A percentile compares a stretch with the other conserved stretches of the same genome.
Evolutionary conservation across 1,139 yeast species (phyloP).

Genomic region (Sugiyamaella sp.): DNA sequence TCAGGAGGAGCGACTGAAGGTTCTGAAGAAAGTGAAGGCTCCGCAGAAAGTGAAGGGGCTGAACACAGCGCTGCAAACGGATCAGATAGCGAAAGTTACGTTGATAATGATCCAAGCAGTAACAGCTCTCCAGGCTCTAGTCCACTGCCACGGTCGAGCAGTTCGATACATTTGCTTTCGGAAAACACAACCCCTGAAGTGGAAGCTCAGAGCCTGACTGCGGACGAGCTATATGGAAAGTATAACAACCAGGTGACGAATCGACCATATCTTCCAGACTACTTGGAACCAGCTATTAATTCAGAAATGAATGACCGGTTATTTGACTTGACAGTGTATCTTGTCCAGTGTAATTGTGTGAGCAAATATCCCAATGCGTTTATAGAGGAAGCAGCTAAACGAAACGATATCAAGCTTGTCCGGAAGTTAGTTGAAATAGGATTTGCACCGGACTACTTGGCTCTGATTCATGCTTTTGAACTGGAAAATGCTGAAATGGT

Average conservation of each 20-base stretch:
- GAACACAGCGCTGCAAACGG: too few species aligned
- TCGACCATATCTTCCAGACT: conserved; percentile 7
- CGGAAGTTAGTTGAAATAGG: not conserved
- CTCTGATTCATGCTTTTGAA: conserved; percentile 14
- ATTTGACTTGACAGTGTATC: conserved; percentile 7
- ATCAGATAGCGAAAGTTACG: not conserved
- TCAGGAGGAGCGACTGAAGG: not conserved
- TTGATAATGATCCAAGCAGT: too few species aligned
- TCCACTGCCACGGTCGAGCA: too few species aligned
- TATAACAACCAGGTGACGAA: conserved; percentile 4
- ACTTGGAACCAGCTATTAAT: conserved; percentile 13
- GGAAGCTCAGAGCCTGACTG: not conserved
- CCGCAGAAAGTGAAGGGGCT: too few species aligned
- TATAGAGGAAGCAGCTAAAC: conserved; percentile 6
- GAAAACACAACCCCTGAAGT: not conserved
- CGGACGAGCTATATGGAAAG: not conserved
- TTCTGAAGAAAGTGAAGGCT: not conserved
- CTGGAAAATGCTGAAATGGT: conserved; percentile 12
- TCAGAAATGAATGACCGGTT: conserved; percentile 3
- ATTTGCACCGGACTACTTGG: not conserved
- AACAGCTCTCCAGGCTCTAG: too few species aligned
- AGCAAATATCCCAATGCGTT: conserved; percentile 9
- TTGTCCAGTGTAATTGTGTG: conserved; percentile 6
- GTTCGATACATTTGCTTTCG: too few species aligned
- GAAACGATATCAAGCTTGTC: conserved; percentile 6